Conservation (phyloP, 2,329 filamentous ascomycete species). For the Fusarium heterosporum region DNA sequence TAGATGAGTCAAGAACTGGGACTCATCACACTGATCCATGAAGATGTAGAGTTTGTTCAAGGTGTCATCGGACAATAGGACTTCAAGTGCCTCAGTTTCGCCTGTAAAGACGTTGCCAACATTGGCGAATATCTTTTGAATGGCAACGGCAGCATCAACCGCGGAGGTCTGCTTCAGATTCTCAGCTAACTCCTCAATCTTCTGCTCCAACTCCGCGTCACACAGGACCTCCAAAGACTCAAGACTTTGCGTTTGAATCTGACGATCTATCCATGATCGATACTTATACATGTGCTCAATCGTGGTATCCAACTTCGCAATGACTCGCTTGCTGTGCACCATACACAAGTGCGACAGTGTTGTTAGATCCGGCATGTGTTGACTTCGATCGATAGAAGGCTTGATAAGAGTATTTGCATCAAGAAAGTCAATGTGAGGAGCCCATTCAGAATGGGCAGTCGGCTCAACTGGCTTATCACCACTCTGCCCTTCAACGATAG, state of each 20-base stretch:
- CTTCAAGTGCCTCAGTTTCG: neutral
- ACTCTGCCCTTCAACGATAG: neutral
- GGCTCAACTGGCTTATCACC: neutral
- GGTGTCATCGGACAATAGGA: neutral
- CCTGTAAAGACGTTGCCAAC: neutral
- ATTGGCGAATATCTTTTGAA: neutral
- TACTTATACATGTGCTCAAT: constrained; percentile 6
- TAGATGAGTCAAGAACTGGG: neutral
- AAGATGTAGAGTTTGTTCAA: neutral
- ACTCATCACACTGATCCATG: constrained; percentile 2
- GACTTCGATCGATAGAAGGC: neutral
- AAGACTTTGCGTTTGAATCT: neutral
- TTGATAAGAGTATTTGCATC: neutral
- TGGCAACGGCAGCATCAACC: neutral
- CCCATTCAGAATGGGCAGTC: constrained; percentile 1
- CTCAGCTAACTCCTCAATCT: neutral
- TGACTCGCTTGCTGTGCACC: neutral
- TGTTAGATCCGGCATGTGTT: neutral
- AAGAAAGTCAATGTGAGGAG: constrained; percentile 3
- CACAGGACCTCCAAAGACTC: neutral
- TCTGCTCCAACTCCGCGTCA: neutral
- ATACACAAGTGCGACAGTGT: neutral
- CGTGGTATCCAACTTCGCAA: neutral
- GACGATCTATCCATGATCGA: neutral
- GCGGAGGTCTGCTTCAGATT: neutral